Evolutionary conservation across 192 early-diverging fungal genomes (phyloP).

Genomic region (Polychytrium aggregatum): DNA sequence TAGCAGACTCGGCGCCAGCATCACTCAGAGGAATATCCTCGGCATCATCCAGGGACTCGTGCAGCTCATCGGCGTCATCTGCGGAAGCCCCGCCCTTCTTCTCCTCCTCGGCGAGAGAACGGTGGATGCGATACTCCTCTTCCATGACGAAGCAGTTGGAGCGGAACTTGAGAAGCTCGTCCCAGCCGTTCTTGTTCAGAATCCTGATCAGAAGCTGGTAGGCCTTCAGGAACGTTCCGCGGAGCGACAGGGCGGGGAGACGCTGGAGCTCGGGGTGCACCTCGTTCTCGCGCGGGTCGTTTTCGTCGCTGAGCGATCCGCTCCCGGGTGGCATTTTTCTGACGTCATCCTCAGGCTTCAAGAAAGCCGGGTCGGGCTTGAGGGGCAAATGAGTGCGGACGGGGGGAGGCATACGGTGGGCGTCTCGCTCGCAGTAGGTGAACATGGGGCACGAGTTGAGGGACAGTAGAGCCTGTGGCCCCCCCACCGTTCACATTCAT

Average conservation of each 20-base stretch:
- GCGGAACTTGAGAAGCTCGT: slow-evolving; percentile 77
- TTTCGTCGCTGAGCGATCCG: slow-evolving; percentile 34
- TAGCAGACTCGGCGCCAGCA: neutral
- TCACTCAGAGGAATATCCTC: neutral
- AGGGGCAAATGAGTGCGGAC: slow-evolving; percentile 82
- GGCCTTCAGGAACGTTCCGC: slow-evolving; percentile 87
- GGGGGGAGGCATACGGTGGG: slow-evolving; percentile 83
- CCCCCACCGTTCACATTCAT: neutral
- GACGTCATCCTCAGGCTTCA: slow-evolving; percentile 22
- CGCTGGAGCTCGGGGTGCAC: slow-evolving; percentile 62
- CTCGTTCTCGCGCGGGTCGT: slow-evolving; percentile 41
- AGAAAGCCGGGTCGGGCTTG: slow-evolving; percentile 58
- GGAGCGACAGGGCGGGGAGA: slow-evolving; percentile 77
- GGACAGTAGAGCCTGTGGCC: slow-evolving; percentile 69
- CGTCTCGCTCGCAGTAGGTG: slow-evolving; percentile 75
- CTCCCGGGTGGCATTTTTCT: slow-evolving; percentile 22
- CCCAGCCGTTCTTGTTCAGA: slow-evolving; percentile 84
- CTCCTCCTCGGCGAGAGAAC: slow-evolving; percentile 61
- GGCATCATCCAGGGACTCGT: neutral
- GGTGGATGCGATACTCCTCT: slow-evolving; percentile 79
- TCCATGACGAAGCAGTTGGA: slow-evolving; percentile 98
- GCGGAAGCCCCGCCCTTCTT: slow-evolving; percentile 15
- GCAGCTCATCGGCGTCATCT: slow-evolving; percentile 10
- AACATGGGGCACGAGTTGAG: slow-evolving; percentile 99
- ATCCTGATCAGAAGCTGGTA: slow-evolving; percentile 75